A percentile compares a stretch with the other conserved stretches of the same genome.
Evolutionary conservation across 306 rosid genomes (phyloP).

Genomic region (Dryas octopetala): DNA sequence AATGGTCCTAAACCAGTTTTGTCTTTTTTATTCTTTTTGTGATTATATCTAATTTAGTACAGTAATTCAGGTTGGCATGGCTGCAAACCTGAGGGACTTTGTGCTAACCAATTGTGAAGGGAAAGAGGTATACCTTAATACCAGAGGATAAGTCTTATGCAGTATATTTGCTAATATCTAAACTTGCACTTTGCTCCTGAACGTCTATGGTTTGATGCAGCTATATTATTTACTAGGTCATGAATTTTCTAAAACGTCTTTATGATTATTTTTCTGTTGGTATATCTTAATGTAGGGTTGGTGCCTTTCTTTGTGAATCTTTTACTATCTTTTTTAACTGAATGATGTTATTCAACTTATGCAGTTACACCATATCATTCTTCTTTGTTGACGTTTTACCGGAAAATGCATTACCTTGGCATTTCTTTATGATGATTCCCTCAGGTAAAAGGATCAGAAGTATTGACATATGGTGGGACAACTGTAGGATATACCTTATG

Average conservation of each 20-base stretch:
- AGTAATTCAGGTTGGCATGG: slow-evolving; percentile 74
- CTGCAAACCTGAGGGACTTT: slow-evolving; percentile 83
- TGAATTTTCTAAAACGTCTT: background rate
- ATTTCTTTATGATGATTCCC: slow-evolving; percentile 15
- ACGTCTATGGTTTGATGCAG: background rate
- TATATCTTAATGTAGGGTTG: background rate
- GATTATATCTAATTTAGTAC: slow-evolving; percentile 5
- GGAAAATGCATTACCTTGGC: slow-evolving; percentile 6
- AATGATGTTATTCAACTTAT: background rate
- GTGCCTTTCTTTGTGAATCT: background rate
- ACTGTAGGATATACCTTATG: slow-evolving; percentile 76
- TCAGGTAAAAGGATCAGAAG: slow-evolving; percentile 89
- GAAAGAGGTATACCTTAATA: slow-evolving; percentile 58
- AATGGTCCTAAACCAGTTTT: background rate
- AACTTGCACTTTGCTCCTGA: slow-evolving; percentile 16
- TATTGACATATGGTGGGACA: slow-evolving; percentile 59
- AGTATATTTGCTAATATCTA: slow-evolving; percentile 5
- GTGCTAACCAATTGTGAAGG: slow-evolving; percentile 72
- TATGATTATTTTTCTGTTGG: background rate
- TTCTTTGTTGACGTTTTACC: background rate
- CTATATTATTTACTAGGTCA: background rate
- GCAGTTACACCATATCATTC: background rate
- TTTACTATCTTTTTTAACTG: background rate
- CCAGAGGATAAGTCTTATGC: slow-evolving; percentile 5
- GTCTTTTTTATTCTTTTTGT: background rate